A percentile compares a stretch with the other conserved stretches of the same genome.
These are phyloP conservation scores for Cardamine occulta DNA, from an alignment of 345 rosid genomes.

Conservation along the genomic window DNA sequence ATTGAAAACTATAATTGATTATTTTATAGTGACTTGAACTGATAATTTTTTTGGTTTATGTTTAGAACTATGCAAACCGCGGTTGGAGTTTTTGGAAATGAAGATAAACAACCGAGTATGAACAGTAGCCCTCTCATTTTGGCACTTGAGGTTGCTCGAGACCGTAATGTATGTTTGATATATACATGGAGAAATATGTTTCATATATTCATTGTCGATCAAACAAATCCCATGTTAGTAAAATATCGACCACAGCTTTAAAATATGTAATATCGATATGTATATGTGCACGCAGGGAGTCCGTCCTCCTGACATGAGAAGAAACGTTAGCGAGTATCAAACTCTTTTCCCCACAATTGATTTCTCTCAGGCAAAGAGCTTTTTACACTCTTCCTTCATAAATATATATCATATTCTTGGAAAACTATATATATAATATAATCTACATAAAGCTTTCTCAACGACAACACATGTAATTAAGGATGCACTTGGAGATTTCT, in stretches of 20 bases:
- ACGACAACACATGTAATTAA: not conserved
- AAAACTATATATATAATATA: not conserved
- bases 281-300: conserved; percentile 55
- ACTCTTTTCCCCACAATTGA: conserved; percentile 68
- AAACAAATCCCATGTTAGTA: not conserved
- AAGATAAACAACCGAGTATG: conserved; percentile 27
- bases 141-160: conserved; percentile 78
- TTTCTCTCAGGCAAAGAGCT: conserved; percentile 60
- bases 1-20: not conserved
- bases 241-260: not conserved
- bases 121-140: conserved; percentile 56
- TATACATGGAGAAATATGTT: not conserved
- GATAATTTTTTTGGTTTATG: not conserved
- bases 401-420: conserved; percentile 5
- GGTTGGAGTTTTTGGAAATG: conserved; percentile 61
- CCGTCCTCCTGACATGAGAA: conserved; percentile 79
- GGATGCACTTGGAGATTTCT: not conserved
- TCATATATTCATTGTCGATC: not conserved
- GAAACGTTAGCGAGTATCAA: conserved; percentile 56
- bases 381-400: not conserved
- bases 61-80: conserved; percentile 84
- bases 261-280: not conserved
- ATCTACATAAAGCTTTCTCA: not conserved
- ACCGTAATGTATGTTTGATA: conserved; percentile 59
- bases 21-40: not conserved